Base-by-base conservation (phyloP, 768 basidiomycete genomes). In the Pleurotus platypus region DNA sequence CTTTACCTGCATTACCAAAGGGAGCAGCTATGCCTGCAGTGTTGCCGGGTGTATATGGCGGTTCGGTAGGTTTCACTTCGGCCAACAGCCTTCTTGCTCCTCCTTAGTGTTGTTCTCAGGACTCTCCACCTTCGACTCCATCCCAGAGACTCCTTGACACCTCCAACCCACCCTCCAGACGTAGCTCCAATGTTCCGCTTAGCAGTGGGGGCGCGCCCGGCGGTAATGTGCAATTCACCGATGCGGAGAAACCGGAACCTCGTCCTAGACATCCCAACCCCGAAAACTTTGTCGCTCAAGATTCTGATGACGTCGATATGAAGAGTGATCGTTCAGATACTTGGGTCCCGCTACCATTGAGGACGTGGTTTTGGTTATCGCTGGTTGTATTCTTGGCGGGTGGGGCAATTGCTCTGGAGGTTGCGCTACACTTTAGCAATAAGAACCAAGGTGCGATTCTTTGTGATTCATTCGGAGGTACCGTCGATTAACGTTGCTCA, bases 291-390 rank as follows among this genome's bases (percentile, higher is more conserved):
- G 18, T 22, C 13, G 30, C 49, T 35, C 16, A n/a, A 7, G 20
- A 24, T 15, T 15, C 27, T 15, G 51, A 54, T 6, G 15, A 39
- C 22, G 37, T 8, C 46, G 46, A 48, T 15, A 45, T 1, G 20
- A 16, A n/a, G n/a, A 15, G 16, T 5, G 30, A 35, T 35, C 49
- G 27, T 15, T 16, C n/a, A 18, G 51, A 54, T 42, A 54, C 40
- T 11, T 80, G 77, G 78, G 67, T 73, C 11, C 81, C 81, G 2
- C 58, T 72, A 7, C 77, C 81, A 0, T 72, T 83, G 3, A 70
- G 75, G 35, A 61, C 66, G n/a, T 78, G 72, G 67, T 81, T 80
- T 60, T 79, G 78, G 75, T 59, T 77, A 5, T 65, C 77, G 0
- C 69, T 80, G 37, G 69, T 78, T 7, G 20, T 70, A 1, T 58